phyloP scores from a whole-genome alignment of 192 early-diverging fungal genomes.

The Coemansia sp. region DNA sequence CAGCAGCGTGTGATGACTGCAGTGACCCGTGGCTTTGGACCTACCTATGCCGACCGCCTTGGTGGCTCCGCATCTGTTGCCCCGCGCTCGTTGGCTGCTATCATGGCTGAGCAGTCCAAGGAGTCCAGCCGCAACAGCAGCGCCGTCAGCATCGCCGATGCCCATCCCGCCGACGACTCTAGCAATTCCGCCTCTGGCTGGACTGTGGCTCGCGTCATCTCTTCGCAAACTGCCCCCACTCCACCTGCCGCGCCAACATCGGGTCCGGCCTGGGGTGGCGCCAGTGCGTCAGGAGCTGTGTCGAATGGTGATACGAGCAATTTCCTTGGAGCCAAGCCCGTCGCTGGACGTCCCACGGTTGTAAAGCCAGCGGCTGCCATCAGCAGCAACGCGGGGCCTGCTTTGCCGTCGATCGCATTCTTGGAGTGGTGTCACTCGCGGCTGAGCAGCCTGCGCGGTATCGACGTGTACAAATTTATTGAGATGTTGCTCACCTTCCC shows the following conservation, averaged over 20 bases:
- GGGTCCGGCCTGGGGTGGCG: constrained; percentile 5
- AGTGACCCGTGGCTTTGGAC: constrained; percentile 14
- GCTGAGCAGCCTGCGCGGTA: constrained; percentile 65
- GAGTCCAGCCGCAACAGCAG: constrained; percentile 15
- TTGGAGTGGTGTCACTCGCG: constrained; percentile 72
- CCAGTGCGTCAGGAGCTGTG: not conserved
- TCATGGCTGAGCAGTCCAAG: constrained; percentile 55
- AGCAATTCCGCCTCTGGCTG: not conserved
- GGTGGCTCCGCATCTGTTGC: constrained; percentile 10
- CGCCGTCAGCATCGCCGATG: not conserved
- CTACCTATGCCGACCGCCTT: constrained; percentile 51
- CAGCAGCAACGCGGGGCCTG: constrained; percentile 15
- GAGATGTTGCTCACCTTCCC: constrained; percentile 80
- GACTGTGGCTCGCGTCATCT: constrained; percentile 9
- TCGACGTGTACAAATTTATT: constrained; percentile 71
- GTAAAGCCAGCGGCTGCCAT: constrained; percentile 18
- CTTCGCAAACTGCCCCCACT: constrained; percentile 7
- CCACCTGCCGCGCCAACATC: constrained; percentile 14
- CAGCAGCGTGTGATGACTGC: constrained; percentile 21
- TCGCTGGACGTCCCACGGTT: not conserved
- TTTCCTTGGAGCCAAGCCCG: not conserved
- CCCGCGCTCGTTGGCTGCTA: constrained; percentile 40
- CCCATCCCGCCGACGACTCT: not conserved
- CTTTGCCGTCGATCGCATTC: constrained; percentile 67
- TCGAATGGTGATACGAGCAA: constrained; percentile 3